Evolutionary conservation across 805 yeast genomes (phyloP), one percentile per base, ranked within the genome.

Genomic region (Cyberlindnera nakhonratchasimensis): DNA sequence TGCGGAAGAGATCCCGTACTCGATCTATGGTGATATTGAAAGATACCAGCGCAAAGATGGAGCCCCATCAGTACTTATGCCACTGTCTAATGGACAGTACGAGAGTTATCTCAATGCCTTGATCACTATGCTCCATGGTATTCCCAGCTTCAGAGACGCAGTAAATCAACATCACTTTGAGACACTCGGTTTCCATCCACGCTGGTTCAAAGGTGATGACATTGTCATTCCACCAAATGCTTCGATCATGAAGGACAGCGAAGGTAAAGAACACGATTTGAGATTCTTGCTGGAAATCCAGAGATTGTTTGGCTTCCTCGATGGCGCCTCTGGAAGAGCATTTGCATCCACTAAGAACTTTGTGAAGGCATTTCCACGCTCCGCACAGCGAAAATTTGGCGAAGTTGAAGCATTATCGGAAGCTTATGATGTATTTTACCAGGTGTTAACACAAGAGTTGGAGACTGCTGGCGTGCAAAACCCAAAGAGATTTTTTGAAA

Each of bases 31-130:
- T 10, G 72, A 69, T 42, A 43, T 61, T 10, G 32, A 57, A 3
- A 58, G 57, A 34, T 58, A 56, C 34, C 24, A 46, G 22, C 56
- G 64, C 14, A 43, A 39, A 1, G 50, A 46, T 0, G 50, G 25
- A 5, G 34, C 38, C 1, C 69, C 70, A 1, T 57, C 67, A 0
- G 59, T 69, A 2, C 42, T 71, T 13, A 50, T 71, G 35, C 73
- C 75, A 1, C 46, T 53, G 7, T 50, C 54, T 19, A 46, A 57
- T 8, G 66, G 59, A 3, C 43, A 56, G 5, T 51, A 64, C 29
- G 75, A 70, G 46, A 64, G 67, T 17, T 66, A 67, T 46, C 55
- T 71, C 50, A 69, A 70, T 4, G 70, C 77, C 1, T 31, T 74
- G 14, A 44, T 74, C 22, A 62, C 62, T 53, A 59, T 70, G 6